These are phyloP conservation scores for Fusarium pseudoanthophilum DNA, from an alignment of 2,329 filamentous ascomycete genomes.

Conservation along the genomic window DNA sequence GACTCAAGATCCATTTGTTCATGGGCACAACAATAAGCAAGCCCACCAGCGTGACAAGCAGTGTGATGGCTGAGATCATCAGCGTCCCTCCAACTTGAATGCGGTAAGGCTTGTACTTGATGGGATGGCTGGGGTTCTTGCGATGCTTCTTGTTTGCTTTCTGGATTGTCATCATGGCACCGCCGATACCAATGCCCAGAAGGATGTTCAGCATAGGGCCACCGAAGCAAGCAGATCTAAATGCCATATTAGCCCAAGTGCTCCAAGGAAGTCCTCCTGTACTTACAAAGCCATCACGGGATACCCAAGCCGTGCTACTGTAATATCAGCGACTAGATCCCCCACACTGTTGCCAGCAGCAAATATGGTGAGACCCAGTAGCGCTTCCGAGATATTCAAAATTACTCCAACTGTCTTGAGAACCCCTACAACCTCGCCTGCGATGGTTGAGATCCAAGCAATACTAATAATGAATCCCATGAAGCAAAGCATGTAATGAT, in stretches of 20 bases:
- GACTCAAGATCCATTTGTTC: constrained; percentile 87
- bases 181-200: constrained; percentile 91
- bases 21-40: constrained; percentile 83
- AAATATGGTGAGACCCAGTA: constrained; percentile 94
- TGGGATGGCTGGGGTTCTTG: constrained; percentile 72
- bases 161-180: constrained; percentile 85
- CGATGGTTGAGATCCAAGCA: constrained; percentile 96
- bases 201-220: constrained; percentile 98
- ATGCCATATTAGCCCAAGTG: constrained; percentile 8
- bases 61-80: constrained; percentile 83
- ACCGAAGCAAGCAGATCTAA: constrained; percentile 90
- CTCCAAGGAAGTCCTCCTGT: not conserved
- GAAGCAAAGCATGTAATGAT: constrained; percentile 84
- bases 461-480: constrained; percentile 92
- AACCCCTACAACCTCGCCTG: constrained; percentile 93
- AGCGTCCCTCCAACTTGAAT: constrained; percentile 88
- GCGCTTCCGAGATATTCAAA: constrained; percentile 91
- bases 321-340: constrained; percentile 94
- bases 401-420: constrained; percentile 94
- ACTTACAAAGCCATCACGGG: constrained; percentile 90
- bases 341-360: constrained; percentile 95
- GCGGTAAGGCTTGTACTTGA: constrained; percentile 79
- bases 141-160: constrained; percentile 72
- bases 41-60: constrained; percentile 82
- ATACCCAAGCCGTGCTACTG: constrained; percentile 90